Conservation (phyloP, 2,329 filamentous ascomycete species). For the Monilinia aucupariae region DNA sequence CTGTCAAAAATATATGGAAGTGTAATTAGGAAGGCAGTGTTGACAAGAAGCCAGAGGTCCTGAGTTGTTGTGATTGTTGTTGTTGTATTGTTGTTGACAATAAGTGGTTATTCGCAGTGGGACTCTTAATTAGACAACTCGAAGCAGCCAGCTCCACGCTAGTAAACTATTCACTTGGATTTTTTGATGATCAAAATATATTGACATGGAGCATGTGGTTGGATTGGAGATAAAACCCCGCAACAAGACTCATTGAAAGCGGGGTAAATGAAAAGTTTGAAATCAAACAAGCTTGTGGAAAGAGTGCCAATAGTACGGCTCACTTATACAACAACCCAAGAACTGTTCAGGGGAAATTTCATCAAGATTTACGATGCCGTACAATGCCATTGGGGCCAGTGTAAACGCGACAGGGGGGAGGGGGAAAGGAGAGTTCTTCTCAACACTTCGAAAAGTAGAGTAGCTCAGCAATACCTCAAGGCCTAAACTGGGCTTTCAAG, state of each 20-base stretch:
- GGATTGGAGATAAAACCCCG: neutral
- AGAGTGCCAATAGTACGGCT: neutral
- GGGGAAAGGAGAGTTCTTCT: neutral
- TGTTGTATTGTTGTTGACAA: slow-evolving; percentile 7
- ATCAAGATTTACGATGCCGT: neutral
- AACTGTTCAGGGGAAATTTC: neutral
- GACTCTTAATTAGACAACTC: neutral
- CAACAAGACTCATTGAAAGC: neutral
- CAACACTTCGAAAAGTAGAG: neutral
- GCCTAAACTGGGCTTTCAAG: neutral
- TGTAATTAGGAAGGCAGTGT: neutral
- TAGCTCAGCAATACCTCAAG: neutral
- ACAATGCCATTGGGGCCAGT: neutral
- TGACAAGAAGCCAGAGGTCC: neutral
- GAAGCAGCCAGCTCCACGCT: neutral
- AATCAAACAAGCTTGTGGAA: neutral
- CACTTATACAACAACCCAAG: neutral
- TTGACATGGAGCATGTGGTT: neutral
- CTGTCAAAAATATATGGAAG: neutral
- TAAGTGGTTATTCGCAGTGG: neutral
- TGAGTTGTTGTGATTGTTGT: neutral
- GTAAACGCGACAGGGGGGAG: neutral
- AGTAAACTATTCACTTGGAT: neutral
- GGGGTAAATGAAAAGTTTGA: neutral
- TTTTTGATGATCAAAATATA: neutral